A percentile compares a stretch with the other conserved stretches of the same genome.
Evolutionary conservation across 768 basidiomycete genomes (phyloP).

Genomic region (Gloeophyllum trabeum): DNA sequence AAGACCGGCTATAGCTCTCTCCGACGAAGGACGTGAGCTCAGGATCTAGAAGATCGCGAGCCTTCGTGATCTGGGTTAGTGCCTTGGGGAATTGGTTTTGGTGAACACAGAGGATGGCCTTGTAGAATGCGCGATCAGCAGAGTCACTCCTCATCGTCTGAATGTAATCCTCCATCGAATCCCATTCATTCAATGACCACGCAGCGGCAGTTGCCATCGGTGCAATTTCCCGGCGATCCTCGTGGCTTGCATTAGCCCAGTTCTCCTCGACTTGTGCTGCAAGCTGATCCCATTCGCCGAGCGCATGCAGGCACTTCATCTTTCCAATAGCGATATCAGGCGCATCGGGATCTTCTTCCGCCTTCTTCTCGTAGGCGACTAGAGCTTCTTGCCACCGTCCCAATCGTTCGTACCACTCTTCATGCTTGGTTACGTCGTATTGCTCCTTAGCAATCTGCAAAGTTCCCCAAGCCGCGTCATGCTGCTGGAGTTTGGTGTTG

Average conservation of each 20-base stretch:
- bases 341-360: conserved; percentile 60
- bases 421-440: conserved; percentile 85
- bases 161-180: conserved; percentile 96
- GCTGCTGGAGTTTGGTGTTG: conserved; percentile 93
- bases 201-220: conserved; percentile 96
- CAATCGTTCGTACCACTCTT: conserved; percentile 97
- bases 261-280: conserved; percentile 77
- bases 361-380: conserved; percentile 71
- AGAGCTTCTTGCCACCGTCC: conserved; percentile 95
- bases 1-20: conserved; percentile 94
- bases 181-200: conserved; percentile 97
- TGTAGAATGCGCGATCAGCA: conserved; percentile 90
- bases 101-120: conserved; percentile 91
- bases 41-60: conserved; percentile 84
- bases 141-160: conserved; percentile 87
- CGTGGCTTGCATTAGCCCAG: conserved; percentile 75
- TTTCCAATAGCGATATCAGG: conserved; percentile 77
- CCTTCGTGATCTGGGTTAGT: conserved; percentile 79
- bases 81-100: conserved; percentile 95
- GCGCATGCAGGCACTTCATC: conserved; percentile 92
- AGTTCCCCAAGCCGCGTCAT: conserved; percentile 97
- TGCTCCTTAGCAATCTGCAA: conserved; percentile 82
- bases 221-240: conserved; percentile 84
- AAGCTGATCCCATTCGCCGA: conserved; percentile 95
- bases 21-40: conserved; percentile 88